Evolutionary conservation across 805 yeast genomes (phyloP).

Genomic region (Starmera quercuum): DNA sequence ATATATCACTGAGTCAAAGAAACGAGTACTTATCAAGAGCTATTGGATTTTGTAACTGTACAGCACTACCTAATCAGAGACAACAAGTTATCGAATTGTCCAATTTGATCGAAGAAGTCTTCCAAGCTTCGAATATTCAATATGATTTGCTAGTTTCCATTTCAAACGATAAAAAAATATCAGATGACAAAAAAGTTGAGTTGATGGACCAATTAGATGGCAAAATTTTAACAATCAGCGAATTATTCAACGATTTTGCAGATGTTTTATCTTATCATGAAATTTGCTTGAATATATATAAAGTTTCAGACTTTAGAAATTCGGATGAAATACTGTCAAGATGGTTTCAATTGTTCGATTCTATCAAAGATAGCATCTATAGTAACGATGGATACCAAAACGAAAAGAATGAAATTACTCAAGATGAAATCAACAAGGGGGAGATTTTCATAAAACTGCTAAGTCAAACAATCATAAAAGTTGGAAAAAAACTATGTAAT

Average conservation of each 20-base stretch:
- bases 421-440: slow-evolving; percentile 7
- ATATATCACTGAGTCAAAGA: slow-evolving; percentile 60
- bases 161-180: slow-evolving; percentile 42
- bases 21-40: slow-evolving; percentile 88
- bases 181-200: slow-evolving; percentile 38
- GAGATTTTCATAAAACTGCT: slow-evolving; percentile 8
- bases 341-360: slow-evolving; percentile 70
- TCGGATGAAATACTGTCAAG: slow-evolving; percentile 73
- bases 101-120: slow-evolving; percentile 63
- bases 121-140: slow-evolving; percentile 84
- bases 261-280: slow-evolving; percentile 86
- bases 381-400: not conserved
- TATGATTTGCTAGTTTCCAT: slow-evolving; percentile 39
- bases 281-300: slow-evolving; percentile 68
- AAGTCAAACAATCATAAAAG: slow-evolving; percentile 21
- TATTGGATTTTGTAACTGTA: slow-evolving; percentile 84
- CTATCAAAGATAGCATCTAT: slow-evolving; percentile 23
- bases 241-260: slow-evolving; percentile 77
- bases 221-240: slow-evolving; percentile 63
- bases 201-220: slow-evolving; percentile 51
- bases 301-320: slow-evolving; percentile 78
- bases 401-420: slow-evolving; percentile 1
- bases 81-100: slow-evolving; percentile 71
- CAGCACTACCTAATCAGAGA: slow-evolving; percentile 66
- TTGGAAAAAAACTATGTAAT: slow-evolving; percentile 59